Evolutionary conservation across 106 monocot species (phyloP), one percentile per base, ranked within the genome.

Genomic region (Triglochin maritima): DNA sequence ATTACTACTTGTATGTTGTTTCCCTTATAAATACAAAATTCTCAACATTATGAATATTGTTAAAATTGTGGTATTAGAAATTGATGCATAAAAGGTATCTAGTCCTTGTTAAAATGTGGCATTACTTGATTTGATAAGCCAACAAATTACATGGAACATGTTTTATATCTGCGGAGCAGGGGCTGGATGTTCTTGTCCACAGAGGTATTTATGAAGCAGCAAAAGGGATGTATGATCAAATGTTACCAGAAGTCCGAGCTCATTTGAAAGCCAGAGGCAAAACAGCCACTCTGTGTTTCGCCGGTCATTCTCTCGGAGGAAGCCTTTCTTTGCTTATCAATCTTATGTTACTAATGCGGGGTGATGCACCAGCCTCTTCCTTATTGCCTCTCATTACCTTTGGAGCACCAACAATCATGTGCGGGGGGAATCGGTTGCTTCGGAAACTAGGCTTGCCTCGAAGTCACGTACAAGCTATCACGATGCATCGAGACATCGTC

Each of bases 151-250:
- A 52, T 52, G 52, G 11, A 11, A 52, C 7, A 52, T 67, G 5
- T 50, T 79, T 14, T 49, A 73, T 4, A 54, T 65, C 49, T 77
- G 57, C 60, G 7, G 6, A 53, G 0, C 66, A 96, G 95, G 90
- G 87, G n/a, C 47, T 90, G 46, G 85, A 90, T 69, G 83, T 96
- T 17, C 76, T 81, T 43, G 90, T 96, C 17, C 95, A 95, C 62
- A 81, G 95, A 57, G 95, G 95, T 13, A 95, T 95, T 17, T 95
- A 95, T 47, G 95, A 96, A 63, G 90, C 87, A 63, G 90, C 95
- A 47, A 90, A 90, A 60, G 90, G 90, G 7, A 85, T 96, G n/a
- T 90, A 96, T 59, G 56, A 79, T 4, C 90, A 85, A 62, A 87
- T 96, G 79, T 56, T 96, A 42, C 87, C 85, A 17, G 80, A 79